Evolutionary conservation across 2,329 filamentous ascomycete genomes (phyloP), one percentile per base, ranked within the genome.

Genomic region (Botrytis deweyae): DNA sequence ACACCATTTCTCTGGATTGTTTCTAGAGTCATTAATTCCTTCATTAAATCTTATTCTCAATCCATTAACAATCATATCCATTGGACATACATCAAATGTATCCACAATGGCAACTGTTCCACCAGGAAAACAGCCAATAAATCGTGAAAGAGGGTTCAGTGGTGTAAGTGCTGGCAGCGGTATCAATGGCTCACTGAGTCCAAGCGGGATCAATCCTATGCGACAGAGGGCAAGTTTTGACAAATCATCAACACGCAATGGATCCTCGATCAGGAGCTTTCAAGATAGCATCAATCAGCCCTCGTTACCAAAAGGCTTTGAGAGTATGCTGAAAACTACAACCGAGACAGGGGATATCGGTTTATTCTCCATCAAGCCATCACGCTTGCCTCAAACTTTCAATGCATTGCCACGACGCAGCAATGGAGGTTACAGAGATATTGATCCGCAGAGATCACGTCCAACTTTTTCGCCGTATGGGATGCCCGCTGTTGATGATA

Each of bases 271-370:
- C 83, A 84, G 68, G 83, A 86, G 72, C 85, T 85, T 72, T 79
- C 70, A 74, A 44, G 78, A 80, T 65, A 77, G 76, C 82, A 44
- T 79, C 80, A 42, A 81, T 86, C 69, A 82, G 86, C 22, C 83
- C 82, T 64, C 87, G 84, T 52, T 80, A 1, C 87, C 88, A 0
- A 87, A 86, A 8, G 87, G 87, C 2, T 82, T 90, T n/a, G 86
- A 89, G 77, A 87, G 88, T 80, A 90, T 91, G 89, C 83, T 91
- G 74, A 91, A 88, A 82, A 91, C 87, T 5, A 90, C 88, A 1
- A 91, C 89, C 0, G 89, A 91, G 78, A 90, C 88, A 14, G 89
- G 89, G n/a, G 88, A 91, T 76, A 89, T 90, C 76, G 88, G 88
- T 7, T 81, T 87, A 68, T 90, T 90, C 80, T 88, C 87, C 70